A percentile compares a stretch with the other conserved stretches of the same genome.
These are phyloP conservation scores for Trichoderma polysporum DNA, from an alignment of 2,329 filamentous ascomycete genomes.

Conservation along the genomic window DNA sequence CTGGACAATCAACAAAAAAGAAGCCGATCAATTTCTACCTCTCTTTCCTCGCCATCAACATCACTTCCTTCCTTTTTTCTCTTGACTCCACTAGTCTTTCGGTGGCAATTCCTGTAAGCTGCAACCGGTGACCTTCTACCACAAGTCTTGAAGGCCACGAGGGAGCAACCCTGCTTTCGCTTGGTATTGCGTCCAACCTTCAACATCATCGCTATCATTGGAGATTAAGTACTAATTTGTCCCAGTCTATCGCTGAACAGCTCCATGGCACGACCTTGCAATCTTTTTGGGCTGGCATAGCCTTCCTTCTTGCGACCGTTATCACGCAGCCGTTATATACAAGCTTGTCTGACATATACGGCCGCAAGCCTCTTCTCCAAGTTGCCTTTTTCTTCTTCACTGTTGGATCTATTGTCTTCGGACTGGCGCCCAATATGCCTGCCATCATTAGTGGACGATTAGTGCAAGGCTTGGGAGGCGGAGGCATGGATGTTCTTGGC, in stretches of 20 bases:
- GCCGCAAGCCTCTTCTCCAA: slow-evolving; percentile 34
- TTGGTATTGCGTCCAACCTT: no score
- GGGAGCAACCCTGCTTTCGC: no score
- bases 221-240: not conserved
- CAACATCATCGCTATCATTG: no score
- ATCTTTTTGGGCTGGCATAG: slow-evolving; percentile 70
- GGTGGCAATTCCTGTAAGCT: not conserved
- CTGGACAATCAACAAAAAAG: not conserved
- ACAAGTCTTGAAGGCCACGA: no score
- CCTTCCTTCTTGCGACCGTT: slow-evolving; percentile 65
- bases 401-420: slow-evolving; percentile 43
- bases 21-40: not conserved
- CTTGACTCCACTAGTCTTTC: not conserved
- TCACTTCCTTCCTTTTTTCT: not conserved
- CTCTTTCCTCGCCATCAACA: not conserved
- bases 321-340: slow-evolving; percentile 52
- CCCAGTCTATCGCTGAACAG: slow-evolving; percentile 45
- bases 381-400: slow-evolving; percentile 34
- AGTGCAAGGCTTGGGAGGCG: slow-evolving; percentile 36
- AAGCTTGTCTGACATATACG: slow-evolving; percentile 36
- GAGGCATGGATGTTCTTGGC: slow-evolving; percentile 34
- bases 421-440: slow-evolving; percentile 31
- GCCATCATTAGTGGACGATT: slow-evolving; percentile 34
- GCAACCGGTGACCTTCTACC: not conserved
- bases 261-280: slow-evolving; percentile 56